These are phyloP conservation scores for Nemania serpens DNA, from an alignment of 2,329 filamentous ascomycete genomes.

Conservation along the genomic window DNA sequence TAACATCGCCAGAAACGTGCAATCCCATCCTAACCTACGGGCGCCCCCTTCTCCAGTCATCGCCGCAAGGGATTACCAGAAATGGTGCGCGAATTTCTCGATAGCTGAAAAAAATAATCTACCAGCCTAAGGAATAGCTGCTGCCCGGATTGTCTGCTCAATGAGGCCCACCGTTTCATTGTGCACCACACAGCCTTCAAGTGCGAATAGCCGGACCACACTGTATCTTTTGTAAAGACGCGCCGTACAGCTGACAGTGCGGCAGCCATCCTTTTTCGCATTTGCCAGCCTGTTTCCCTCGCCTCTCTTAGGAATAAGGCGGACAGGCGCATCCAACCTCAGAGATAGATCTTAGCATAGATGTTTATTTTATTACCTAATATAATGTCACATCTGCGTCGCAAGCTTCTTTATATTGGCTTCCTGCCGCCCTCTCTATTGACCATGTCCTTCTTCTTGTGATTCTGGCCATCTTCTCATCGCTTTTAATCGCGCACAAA, in stretches of 20 bases:
- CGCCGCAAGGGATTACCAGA: constrained; percentile 7
- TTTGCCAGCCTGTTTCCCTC: constrained; percentile 20
- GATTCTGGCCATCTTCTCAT: neutral
- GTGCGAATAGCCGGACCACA: constrained; percentile 27
- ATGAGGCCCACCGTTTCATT: neutral
- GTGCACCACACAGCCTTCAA: constrained; percentile 17
- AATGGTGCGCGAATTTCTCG: constrained; percentile 25
- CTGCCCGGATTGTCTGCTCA: constrained; percentile 2
- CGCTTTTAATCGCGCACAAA: neutral
- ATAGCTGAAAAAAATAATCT: neutral
- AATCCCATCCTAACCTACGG: neutral
- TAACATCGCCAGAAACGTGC: neutral
- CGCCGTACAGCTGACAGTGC: constrained; percentile 36
- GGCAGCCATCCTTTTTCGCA: constrained; percentile 33
- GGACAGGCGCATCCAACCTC: neutral
- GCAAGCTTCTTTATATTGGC: no score
- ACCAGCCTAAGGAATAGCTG: neutral
- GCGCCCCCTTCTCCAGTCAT: neutral
- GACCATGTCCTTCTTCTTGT: neutral
- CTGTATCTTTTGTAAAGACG: constrained; percentile 28
- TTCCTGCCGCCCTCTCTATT: no score
- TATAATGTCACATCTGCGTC: neutral
- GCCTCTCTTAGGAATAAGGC: neutral
- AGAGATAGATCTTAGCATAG: neutral
- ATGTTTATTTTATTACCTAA: neutral